phyloP scores from a whole-genome alignment of 2,329 filamentous ascomycete species.

The Malbranchea cinnamomea region DNA sequence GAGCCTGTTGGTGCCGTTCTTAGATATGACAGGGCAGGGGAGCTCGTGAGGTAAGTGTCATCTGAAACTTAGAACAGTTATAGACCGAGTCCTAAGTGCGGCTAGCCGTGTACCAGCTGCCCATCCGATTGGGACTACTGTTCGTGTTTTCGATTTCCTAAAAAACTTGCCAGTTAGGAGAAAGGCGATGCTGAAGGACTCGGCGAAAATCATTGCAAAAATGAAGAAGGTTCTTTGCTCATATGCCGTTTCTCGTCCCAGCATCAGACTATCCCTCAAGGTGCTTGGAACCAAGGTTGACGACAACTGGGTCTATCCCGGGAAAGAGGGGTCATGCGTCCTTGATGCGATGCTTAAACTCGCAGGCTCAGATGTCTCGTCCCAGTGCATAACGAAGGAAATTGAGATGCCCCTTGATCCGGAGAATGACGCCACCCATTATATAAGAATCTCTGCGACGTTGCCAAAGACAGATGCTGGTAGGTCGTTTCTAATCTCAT shows the following conservation, averaged over 20 bases:
- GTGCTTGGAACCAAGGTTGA: constrained; percentile 46
- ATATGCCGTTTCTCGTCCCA: constrained; percentile 45
- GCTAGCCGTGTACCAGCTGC: constrained; percentile 30
- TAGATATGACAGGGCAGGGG: constrained; percentile 37
- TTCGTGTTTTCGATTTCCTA: constrained; percentile 42
- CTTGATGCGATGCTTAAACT: constrained; percentile 42
- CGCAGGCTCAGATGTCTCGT: constrained; percentile 37
- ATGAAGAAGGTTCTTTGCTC: constrained; percentile 40
- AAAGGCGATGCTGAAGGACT: constrained; percentile 38
- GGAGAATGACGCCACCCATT: constrained; percentile 8
- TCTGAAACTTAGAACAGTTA: neutral
- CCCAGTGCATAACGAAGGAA: constrained; percentile 31
- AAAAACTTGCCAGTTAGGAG: constrained; percentile 44
- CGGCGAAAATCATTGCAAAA: constrained; percentile 34
- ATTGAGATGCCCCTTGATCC: constrained; percentile 16
- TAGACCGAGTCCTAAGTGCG: constrained; percentile 6
- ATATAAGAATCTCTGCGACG: constrained; percentile 21
- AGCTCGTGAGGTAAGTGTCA: constrained; percentile 27
- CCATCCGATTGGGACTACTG: constrained; percentile 45
- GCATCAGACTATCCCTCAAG: constrained; percentile 40
- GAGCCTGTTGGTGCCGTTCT: constrained; percentile 39
- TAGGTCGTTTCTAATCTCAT: constrained; percentile 10
- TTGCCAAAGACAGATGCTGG: constrained; percentile 33
- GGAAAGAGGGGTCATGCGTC: constrained; percentile 32
- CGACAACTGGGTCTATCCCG: constrained; percentile 46